These are phyloP conservation scores for Ophiostoma australiae DNA, from an alignment of 2,329 filamentous ascomycete species.

Conservation along the genomic window DNA sequence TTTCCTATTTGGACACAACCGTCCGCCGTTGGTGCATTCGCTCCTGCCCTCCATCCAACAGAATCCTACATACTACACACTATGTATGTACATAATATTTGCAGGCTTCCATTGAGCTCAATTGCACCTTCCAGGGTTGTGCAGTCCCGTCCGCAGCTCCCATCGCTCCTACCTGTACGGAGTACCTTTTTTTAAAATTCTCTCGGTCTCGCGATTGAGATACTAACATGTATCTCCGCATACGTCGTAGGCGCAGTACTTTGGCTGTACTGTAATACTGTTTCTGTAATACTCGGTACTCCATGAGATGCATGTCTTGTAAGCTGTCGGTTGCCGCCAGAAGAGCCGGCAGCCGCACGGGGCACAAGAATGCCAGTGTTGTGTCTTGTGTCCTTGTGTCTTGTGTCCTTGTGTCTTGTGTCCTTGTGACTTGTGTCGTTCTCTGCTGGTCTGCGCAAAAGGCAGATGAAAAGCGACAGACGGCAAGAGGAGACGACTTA, in stretches of 20 bases:
- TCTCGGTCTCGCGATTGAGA: not conserved
- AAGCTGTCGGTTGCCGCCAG: slow-evolving; percentile 14
- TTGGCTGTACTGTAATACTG: not conserved
- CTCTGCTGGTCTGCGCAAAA: not conserved
- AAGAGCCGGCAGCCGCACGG: slow-evolving; percentile 17
- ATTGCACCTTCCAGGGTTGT: slow-evolving; percentile 12
- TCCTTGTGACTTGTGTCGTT: too few species aligned
- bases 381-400: not conserved
- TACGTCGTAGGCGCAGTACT: not conserved
- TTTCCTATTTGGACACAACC: slow-evolving; percentile 2
- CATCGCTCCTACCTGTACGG: not conserved
- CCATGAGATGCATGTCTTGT: not conserved
- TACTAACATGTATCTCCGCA: not conserved
- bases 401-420: too few species aligned
- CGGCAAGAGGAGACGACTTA: not conserved
- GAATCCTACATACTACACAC: not conserved
- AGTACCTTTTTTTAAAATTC: not conserved
- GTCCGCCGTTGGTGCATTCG: not conserved
- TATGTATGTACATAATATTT: too few species aligned
- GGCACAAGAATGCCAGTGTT: slow-evolving; percentile 6
- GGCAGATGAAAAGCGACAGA: not conserved
- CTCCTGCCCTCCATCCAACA: not conserved
- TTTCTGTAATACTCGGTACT: not conserved
- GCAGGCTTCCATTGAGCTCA: not conserved
- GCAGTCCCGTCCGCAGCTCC: too few species aligned